These are phyloP conservation scores for Alloteropsis angusta DNA, from an alignment of 202 grass and related monocot species.

Conservation along the genomic window DNA sequence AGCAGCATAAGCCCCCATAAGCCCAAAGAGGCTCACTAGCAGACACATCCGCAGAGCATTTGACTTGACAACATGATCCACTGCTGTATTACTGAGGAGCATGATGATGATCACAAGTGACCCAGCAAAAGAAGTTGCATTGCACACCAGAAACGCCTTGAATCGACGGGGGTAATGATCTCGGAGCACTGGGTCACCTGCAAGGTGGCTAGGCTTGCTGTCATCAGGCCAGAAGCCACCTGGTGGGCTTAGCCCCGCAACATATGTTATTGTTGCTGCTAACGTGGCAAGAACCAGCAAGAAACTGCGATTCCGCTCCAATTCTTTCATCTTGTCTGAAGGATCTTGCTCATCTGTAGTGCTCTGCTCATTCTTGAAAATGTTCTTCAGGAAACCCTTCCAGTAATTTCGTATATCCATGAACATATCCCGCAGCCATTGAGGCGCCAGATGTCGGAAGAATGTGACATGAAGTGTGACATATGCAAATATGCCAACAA, in stretches of 20 bases:
- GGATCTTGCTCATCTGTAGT: neutral
- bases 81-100: slow-evolving; percentile 42
- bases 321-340: neutral
- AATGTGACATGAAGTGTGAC: slow-evolving; percentile 37
- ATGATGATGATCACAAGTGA: slow-evolving; percentile 69
- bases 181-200: slow-evolving; percentile 41
- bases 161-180: slow-evolving; percentile 34
- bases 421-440: neutral
- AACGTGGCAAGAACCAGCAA: slow-evolving; percentile 39
- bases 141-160: slow-evolving; percentile 49
- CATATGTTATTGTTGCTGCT: slow-evolving; percentile 27
- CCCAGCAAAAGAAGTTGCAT: slow-evolving; percentile 48
- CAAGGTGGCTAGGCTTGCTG: neutral
- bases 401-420: neutral
- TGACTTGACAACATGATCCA: slow-evolving; percentile 30
- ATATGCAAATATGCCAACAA: slow-evolving; percentile 36
- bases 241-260: slow-evolving; percentile 28
- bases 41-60: slow-evolving; percentile 48
- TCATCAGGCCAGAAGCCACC: slow-evolving; percentile 40
- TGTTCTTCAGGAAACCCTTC: neutral
- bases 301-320: slow-evolving; percentile 35
- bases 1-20: slow-evolving; percentile 49
- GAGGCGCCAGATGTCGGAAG: slow-evolving; percentile 30
- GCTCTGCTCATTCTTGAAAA: neutral
- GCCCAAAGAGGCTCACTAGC: slow-evolving; percentile 39